Base-by-base conservation (phyloP, 805 yeast genomes). In the Wickerhamiella slavikovae region DNA sequence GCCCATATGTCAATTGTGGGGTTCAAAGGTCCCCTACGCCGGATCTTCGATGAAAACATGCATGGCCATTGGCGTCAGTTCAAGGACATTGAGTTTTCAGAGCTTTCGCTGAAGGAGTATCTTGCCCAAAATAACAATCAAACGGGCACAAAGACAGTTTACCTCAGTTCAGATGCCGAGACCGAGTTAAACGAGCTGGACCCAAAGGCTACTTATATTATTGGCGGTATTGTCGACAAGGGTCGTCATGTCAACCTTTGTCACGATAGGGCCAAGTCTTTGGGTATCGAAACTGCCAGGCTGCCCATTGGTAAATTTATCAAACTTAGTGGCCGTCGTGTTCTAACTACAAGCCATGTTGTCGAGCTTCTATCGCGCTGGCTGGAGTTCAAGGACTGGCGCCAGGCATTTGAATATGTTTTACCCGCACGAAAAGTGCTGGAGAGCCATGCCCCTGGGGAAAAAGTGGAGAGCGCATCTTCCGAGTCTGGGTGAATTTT, bases 141-240 rank as follows among this genome's bases (percentile, higher is more conserved):
- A 28, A 43, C 43, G 11, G 38, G 36, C 2, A 34, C 33, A 22
- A 22, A 52, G 38, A 27, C 36, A 24, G 62, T 79, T 0, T 85
- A 89, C 43, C 54, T 85, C 22, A 72, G 92, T 1, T 91, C 95
- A 0, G 98, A 85, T 43, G 73, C 94, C 0, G 76, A 71, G 6
- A 75, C 73, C 5, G 66, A 59, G 15, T 43, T 89, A 21, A 67
- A 63, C 8, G 65, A 58, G 16, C 55, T 85, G 31, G 69, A 72
- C 36, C 66, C 69, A 4, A 77, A 73, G 3, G 58, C 62, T 47
- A 77, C 91, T 0, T 85, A 85, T 41, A 68, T 85, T 25, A 70
- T 85, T 29, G 98, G 98, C 7, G 98, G 96, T 1, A 85, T 85
- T 33, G 96, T 85, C 3, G 98, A 85, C 49, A 85, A 85, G 49